phyloP scores from a whole-genome alignment of 371 early-diverging fungal species.

The Mortierella sp. region DNA sequence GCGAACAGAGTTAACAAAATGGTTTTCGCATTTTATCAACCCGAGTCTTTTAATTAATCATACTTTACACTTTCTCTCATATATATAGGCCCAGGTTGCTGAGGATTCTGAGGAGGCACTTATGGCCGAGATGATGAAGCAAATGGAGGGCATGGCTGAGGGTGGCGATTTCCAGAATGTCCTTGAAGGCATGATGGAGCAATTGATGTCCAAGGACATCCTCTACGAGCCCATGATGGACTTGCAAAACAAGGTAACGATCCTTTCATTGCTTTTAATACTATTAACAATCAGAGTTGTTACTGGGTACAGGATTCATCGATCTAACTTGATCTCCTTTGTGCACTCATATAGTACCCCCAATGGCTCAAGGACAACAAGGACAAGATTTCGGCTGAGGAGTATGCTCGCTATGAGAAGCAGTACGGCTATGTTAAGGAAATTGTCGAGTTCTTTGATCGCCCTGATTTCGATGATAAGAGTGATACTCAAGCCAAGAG shows the following conservation, averaged over 20 bases:
- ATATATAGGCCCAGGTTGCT: slow-evolving; percentile 70
- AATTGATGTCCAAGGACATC: slow-evolving; percentile 92
- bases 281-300: background rate
- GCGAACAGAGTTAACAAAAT: background rate
- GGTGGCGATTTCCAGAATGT: slow-evolving; percentile 87
- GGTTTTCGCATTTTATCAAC: background rate
- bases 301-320: background rate
- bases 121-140: slow-evolving; percentile 92
- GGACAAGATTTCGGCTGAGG: slow-evolving; percentile 72
- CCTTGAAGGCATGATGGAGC: slow-evolving; percentile 91
- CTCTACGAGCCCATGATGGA: slow-evolving; percentile 96
- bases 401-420: slow-evolving; percentile 79
- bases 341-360: slow-evolving; percentile 78
- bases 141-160: slow-evolving; percentile 88
- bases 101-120: slow-evolving; percentile 79
- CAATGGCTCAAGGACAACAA: slow-evolving; percentile 86
- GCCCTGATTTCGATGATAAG: slow-evolving; percentile 74
- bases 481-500: slow-evolving; percentile 75
- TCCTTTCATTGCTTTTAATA: background rate
- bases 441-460: slow-evolving; percentile 85
- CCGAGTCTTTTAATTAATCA: background rate
- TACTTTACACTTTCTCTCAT: background rate
- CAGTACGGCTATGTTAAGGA: slow-evolving; percentile 82
- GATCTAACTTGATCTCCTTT: background rate
- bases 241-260: slow-evolving; percentile 74